Base-by-base conservation (phyloP, 139 green algal species). In the Protoeuglena noctilucae region DNA sequence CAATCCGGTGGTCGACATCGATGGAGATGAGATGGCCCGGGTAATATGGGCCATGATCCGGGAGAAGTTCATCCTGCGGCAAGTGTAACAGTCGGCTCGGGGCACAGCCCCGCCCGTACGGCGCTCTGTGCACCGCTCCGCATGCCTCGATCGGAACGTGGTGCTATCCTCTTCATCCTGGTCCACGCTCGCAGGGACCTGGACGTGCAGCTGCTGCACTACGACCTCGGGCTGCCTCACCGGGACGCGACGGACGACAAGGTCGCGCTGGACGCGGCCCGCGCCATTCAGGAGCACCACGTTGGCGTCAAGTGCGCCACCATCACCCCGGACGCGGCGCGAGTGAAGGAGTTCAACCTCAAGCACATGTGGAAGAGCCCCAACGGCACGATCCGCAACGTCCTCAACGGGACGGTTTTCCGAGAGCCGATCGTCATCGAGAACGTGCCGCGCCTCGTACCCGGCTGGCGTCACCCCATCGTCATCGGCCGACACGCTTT, bases 281-380 rank as follows among this genome's bases (percentile, higher is more conserved):
- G 93, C 21, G 85, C 85, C 25, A 86, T 85, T 50, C 66, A 82
- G 80, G 71, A 78, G 59, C 72, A 85, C 62, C 82, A 82, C 22
- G 87, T 95, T 50, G 88, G 89, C 56, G 92, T 96, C 71, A 96
- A 96, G 72, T 96, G 88, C 56, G 88, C 88, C 4, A 96, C 88
- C 40, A 96, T 96, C 77, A 96, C 88, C 0, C 88, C 88, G 1
- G 88, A 96, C 57, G 88, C 96, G 71, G 85, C 74, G 1, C 74
- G 88, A 25, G 88, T 96, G 16, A 73, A 93, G 72, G 88, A 96
- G 73, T 96, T 96, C 48, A 62, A 63, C 6, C 83, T 96, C 19
- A 95, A 95, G 68, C 51, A 85, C 71, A 94, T 95, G 86, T 95
- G 81, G 83, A 78, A 64, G 28, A 76, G 56, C 50, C 88, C 88